Base-by-base conservation (phyloP, 2,329 filamentous ascomycete genomes). In the Fusarium sp. region DNA sequence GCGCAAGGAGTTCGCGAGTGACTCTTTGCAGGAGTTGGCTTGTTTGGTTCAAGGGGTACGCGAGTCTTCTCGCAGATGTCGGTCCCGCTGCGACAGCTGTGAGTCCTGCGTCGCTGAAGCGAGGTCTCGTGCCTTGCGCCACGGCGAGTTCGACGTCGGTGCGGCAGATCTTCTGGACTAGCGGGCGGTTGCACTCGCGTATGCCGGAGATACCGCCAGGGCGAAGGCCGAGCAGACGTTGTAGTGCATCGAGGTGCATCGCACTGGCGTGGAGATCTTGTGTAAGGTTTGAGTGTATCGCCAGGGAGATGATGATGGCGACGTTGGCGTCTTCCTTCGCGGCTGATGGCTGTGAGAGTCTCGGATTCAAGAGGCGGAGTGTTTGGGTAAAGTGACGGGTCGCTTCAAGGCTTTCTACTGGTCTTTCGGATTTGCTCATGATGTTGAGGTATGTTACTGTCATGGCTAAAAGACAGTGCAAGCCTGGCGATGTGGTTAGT, bases 401-500 rank as follows among this genome's bases (percentile, higher is more conserved):
- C 19, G 69, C 68, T 28, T 72, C 69, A 7, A 70, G 55, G n/a
- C 67, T 63, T 57, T 72, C 70, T 8, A 57, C 62, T 14, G 58
- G 56, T 17, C 40, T 57, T 15, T 59, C 51, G 5, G 54, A 39
- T 33, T 56, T 65, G 20, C 56, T 44, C 30, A 72, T 60, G 45
- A 72, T 35, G 17, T 56, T 57, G 15, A 70, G 53, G 15, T 66
- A 68, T 3, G 70, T 70, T 35, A 67, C 61, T 13, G 57, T 50
- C 70, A 71, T 72, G 0, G 64, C 70, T 17, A 72, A 67, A 6
- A 72, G 52, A 35, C 67, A 71, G 40, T 71, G 70, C 11, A 71
- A 41, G 11, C 71, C 69, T 72, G 6, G 2, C 13, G 11, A 17
- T 11, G 2, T 3, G 4, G 13, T 52, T 8, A 24, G 33, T 55